Base-by-base conservation (phyloP, 192 early-diverging fungal species). In the Backusella circina region DNA sequence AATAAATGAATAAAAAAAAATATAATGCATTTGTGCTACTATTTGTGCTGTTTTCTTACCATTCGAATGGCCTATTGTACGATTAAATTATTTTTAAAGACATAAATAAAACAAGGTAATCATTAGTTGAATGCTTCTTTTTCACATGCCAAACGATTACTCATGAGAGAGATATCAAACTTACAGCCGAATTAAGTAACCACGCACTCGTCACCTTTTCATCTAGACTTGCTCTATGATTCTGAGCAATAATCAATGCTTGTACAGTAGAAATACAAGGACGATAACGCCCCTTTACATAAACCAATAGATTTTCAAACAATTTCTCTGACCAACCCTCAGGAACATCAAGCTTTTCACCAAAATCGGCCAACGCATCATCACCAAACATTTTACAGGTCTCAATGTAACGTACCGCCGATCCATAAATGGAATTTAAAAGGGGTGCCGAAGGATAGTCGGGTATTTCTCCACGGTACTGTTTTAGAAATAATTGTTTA, bases 401-500 rank as follows among this genome's bases (percentile, higher is more conserved):
- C 37, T 77, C 79, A 28, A 81, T 74, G 38, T 81, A 81, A 21
- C 79, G 71, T 33, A 67, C 61, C 18, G 79, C 79, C 13, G 79
- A 67, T 23, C 79, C 79, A 57, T 71, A 81, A 18, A 81, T 81
- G 26, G 79, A 72, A 47, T 73, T 74, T 15, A 81, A 47, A 30
- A 81, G 51, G 0, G 79, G 72, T 50, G 79, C 75, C 30, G 75
- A 81, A 35, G 79, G 79, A 54, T 71, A 81, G 6, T 70, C 75
- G 18, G 41, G 61, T 7, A 30, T 65, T 28, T 73, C 47, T 32
- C 75, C 79, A 44, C 79, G 65, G 28, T 81, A 81, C 47, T 81
- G 79, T 30, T 81, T 79, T 74, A 92, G 75, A 72, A 94, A 91
- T 15, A 88, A 79, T 2, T 81, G 78, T 70, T 90, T 91, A 80